Evolutionary conservation across 768 basidiomycete species (phyloP).

Genomic region (Termitomyces sp.): DNA sequence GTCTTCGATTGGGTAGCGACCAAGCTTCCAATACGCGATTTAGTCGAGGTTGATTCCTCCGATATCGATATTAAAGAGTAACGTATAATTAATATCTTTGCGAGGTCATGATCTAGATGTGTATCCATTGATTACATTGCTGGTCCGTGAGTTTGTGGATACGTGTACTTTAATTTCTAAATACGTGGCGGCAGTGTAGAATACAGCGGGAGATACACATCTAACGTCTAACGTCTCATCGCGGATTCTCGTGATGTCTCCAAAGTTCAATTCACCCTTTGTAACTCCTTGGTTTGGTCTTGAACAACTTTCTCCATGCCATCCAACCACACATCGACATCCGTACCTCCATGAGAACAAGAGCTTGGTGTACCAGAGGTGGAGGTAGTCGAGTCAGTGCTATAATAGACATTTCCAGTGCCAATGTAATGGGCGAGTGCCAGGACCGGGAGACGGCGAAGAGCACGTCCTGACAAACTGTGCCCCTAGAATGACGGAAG

Average conservation of each 20-base stretch:
- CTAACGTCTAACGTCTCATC: too few relatives aligned
- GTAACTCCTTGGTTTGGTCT: conserved; percentile 51
- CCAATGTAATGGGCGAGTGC: conserved; percentile 85
- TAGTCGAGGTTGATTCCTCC: not conserved
- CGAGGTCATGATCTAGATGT: not conserved
- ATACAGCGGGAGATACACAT: not conserved
- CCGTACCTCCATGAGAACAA: conserved; percentile 21
- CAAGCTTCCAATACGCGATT: not conserved
- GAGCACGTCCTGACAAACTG: conserved; percentile 88
- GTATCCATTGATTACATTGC: not conserved
- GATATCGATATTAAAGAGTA: not conserved
- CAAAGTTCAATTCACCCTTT: conserved; percentile 33
- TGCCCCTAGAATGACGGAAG: conserved; percentile 42
- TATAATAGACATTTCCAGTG: conserved; percentile 31
- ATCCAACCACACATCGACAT: conserved; percentile 73
- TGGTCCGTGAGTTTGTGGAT: not conserved
- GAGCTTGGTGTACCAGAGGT: not conserved
- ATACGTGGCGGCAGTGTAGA: not conserved
- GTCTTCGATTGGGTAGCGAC: not conserved
- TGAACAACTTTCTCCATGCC: conserved; percentile 80
- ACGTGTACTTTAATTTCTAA: too few relatives aligned
- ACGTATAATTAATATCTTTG: not conserved
- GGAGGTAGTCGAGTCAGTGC: not conserved
- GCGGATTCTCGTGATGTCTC: too few relatives aligned
- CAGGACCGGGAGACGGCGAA: conserved; percentile 91